phyloP scores from a whole-genome alignment of 1,284 basidiomycete species.

The Cutaneotrichosporon dermatis region DNA sequence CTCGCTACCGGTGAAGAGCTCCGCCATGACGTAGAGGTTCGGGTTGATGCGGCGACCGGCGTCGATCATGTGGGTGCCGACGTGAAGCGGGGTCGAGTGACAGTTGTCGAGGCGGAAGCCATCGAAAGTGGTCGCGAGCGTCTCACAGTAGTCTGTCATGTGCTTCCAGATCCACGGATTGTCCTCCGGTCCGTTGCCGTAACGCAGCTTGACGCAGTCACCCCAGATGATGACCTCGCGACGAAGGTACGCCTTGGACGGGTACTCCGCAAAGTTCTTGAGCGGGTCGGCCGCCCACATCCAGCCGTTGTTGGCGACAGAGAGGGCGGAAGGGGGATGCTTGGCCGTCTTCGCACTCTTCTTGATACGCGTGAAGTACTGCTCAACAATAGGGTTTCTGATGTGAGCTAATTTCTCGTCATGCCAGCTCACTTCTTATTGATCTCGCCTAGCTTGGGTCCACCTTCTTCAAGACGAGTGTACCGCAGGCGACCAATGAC shows the following conservation, averaged over 20 bases:
- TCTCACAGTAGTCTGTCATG: constrained; percentile 81
- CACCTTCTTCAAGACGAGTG: constrained; percentile 71
- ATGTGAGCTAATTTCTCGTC: neutral
- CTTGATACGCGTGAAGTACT: constrained; percentile 80
- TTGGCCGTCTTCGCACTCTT: constrained; percentile 55
- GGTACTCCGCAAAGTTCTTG: constrained; percentile 86
- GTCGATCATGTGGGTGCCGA: constrained; percentile 88
- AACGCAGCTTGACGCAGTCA: constrained; percentile 96
- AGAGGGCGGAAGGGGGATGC: constrained; percentile 64
- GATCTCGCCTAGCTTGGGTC: constrained; percentile 79
- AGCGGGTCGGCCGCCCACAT: constrained; percentile 96
- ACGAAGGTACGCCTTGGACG: constrained; percentile 92
- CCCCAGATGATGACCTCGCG: constrained; percentile 96
- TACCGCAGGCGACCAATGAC: constrained; percentile 74
- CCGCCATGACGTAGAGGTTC: constrained; percentile 90
- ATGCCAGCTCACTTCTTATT: constrained; percentile 58
- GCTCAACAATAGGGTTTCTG: constrained; percentile 76
- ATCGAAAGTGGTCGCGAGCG: constrained; percentile 76
- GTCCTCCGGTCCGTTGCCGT: constrained; percentile 68
- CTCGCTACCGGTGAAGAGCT: constrained; percentile 93
- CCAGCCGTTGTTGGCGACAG: constrained; percentile 97
- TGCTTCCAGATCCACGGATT: constrained; percentile 95
- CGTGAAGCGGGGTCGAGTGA: constrained; percentile 91
- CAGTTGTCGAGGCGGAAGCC: constrained; percentile 98
- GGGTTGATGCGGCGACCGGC: constrained; percentile 82